These are phyloP conservation scores for Amanita inopinata DNA, from an alignment of 768 basidiomycete genomes.

Conservation along the genomic window DNA sequence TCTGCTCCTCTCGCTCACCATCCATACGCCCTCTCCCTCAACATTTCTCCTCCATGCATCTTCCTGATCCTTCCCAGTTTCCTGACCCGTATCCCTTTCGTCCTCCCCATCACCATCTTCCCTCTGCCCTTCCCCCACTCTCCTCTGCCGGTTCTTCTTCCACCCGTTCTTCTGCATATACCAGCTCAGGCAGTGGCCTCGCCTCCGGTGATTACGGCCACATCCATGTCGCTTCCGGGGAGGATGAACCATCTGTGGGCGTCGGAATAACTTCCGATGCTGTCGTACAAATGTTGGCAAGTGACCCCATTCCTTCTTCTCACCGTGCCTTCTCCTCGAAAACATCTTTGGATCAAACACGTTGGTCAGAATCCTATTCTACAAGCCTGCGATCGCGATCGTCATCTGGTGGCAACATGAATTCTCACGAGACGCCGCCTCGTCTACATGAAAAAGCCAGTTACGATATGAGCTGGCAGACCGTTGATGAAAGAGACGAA, in stretches of 20 bases:
- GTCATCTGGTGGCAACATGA: slow-evolving; percentile 48
- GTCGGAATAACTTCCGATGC: slow-evolving; percentile 61
- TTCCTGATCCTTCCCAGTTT: slow-evolving; percentile 59
- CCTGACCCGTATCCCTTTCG: slow-evolving; percentile 67
- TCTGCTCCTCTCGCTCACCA: slow-evolving; percentile 9
- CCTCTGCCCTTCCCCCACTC: slow-evolving; percentile 43
- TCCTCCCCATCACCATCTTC: slow-evolving; percentile 36
- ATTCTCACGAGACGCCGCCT: slow-evolving; percentile 27
- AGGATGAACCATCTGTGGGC: slow-evolving; percentile 42
- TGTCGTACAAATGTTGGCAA: slow-evolving; percentile 50
- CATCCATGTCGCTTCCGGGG: slow-evolving; percentile 55
- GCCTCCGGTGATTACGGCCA: slow-evolving; percentile 53
- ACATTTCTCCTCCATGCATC: slow-evolving; percentile 33
- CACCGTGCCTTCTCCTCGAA: slow-evolving; percentile 34
- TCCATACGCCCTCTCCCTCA: too few species aligned
- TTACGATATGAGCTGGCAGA: slow-evolving; percentile 69
- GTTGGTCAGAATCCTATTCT: slow-evolving; percentile 74
- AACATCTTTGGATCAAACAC: slow-evolving; percentile 49
- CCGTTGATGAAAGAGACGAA: slow-evolving; percentile 66
- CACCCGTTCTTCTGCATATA: slow-evolving; percentile 70
- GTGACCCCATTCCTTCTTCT: slow-evolving; percentile 36
- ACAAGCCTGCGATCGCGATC: slow-evolving; percentile 62
- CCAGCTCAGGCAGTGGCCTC: slow-evolving; percentile 55
- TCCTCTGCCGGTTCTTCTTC: slow-evolving; percentile 69
- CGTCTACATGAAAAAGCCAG: slow-evolving; percentile 56